These are phyloP conservation scores for Microthyrium microscopicum DNA, from an alignment of 2,329 filamentous ascomycete species.

Conservation along the genomic window DNA sequence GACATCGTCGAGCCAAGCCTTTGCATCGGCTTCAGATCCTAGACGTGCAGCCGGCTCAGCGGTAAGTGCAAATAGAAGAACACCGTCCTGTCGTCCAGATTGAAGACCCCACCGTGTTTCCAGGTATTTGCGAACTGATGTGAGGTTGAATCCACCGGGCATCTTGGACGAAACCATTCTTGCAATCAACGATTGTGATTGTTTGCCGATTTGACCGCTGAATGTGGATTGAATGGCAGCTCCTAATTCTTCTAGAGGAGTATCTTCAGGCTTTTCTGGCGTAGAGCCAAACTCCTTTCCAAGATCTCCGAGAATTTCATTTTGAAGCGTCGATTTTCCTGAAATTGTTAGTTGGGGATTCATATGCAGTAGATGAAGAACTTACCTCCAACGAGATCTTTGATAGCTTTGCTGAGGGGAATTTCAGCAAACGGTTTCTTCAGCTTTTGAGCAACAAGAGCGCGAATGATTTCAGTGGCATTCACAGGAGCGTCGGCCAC, in stretches of 20 bases:
- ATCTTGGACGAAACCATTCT: constrained; percentile 97
- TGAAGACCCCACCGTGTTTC: constrained; percentile 86
- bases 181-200: constrained; percentile 82
- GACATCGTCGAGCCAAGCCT: constrained; percentile 77
- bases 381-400: constrained; percentile 92
- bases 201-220: constrained; percentile 94
- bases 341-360: neutral
- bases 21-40: constrained; percentile 78
- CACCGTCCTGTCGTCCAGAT: constrained; percentile 76
- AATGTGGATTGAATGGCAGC: constrained; percentile 97
- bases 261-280: constrained; percentile 96
- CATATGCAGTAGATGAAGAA: constrained; percentile 10
- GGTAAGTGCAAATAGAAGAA: constrained; percentile 73
- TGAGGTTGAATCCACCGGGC: constrained; percentile 99
- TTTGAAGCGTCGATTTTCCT: constrained; percentile 98
- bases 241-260: constrained; percentile 85
- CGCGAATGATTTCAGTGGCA: constrained; percentile 76
- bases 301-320: constrained; percentile 93
- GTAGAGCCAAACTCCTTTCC: constrained; percentile 98
- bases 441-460: constrained; percentile 88
- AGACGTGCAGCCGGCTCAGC: constrained; percentile 83
- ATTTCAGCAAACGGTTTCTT: constrained; percentile 87
- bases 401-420: constrained; percentile 90
- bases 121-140: constrained; percentile 82
- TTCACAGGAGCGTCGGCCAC: constrained; percentile 76